phyloP scores from a whole-genome alignment of 1,284 basidiomycete species.

The Spongispora temasekensis region DNA sequence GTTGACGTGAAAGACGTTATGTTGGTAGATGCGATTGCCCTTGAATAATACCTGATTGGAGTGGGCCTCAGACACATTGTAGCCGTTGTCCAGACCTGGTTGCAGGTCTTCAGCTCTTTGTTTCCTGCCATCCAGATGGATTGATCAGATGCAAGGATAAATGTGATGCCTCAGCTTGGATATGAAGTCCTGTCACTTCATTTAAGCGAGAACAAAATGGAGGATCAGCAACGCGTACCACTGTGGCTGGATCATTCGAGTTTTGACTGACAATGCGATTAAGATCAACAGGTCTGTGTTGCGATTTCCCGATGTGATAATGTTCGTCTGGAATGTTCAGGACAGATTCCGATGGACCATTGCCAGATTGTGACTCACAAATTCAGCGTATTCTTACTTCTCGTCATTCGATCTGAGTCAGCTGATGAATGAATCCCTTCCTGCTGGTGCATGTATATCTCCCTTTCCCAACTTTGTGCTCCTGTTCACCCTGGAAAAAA shows the following conservation, averaged over 20 bases:
- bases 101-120: background rate
- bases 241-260: background rate
- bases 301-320: background rate
- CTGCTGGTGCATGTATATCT: conserved; percentile 1
- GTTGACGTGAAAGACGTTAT: background rate
- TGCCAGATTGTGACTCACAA: background rate
- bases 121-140: background rate
- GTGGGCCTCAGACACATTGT: background rate
- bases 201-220: background rate
- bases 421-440: background rate
- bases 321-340: background rate
- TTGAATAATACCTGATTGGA: background rate
- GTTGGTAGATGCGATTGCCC: background rate
- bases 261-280: background rate
- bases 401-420: background rate
- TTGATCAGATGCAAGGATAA: background rate
- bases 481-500: conserved; percentile 13
- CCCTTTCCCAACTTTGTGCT: conserved; percentile 1
- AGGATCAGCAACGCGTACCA: background rate
- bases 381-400: background rate
- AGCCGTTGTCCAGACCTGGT: background rate
- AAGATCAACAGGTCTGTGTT: background rate
- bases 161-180: background rate
- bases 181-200: background rate
- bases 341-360: background rate